Percentiles rank a stretch among this genome's conserved stretches.
phyloP scores from a whole-genome alignment of 306 rosid genomes.

The Sophora flavescens region DNA sequence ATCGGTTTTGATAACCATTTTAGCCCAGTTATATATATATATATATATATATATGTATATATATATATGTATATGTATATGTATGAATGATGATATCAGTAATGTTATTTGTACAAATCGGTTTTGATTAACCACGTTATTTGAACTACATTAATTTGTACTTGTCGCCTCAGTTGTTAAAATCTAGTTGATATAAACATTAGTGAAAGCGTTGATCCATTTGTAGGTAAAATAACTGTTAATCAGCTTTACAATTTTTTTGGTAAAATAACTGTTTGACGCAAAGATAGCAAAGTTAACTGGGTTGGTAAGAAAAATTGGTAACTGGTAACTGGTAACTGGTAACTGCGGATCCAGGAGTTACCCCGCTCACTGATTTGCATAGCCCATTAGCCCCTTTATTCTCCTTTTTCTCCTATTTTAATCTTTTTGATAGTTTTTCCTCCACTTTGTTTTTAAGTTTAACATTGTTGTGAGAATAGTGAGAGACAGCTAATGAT shows the following conservation, averaged over 20 bases:
- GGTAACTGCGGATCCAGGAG: not conserved
- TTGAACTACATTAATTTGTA: too few species aligned
- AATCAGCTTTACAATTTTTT: not conserved
- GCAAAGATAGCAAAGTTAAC: slow-evolving; percentile 12
- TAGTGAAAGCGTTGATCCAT: slow-evolving; percentile 21
- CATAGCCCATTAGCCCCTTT: slow-evolving; percentile 13
- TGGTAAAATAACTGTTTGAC: not conserved
- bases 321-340: not conserved
- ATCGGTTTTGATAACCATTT: too few species aligned
- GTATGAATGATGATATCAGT: too few species aligned
- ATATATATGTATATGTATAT: too few species aligned
- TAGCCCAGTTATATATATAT: too few species aligned
- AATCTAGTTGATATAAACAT: not conserved
- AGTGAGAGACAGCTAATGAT: slow-evolving; percentile 48
- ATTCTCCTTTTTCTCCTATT: not conserved
- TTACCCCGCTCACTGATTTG: slow-evolving; percentile 44
- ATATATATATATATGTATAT: too few species aligned
- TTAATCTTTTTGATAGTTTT: not conserved
- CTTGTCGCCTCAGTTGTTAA: too few species aligned
- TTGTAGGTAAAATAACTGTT: not conserved
- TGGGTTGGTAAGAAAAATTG: not conserved
- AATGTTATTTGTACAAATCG: too few species aligned
- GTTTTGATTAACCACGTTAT: too few species aligned
- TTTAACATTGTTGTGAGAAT: slow-evolving; percentile 32
- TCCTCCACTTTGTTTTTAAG: not conserved